Evolutionary conservation across 257 asterid genomes (phyloP), one percentile per base, ranked within the genome.

Genomic region (Ehretia macrophylla): DNA sequence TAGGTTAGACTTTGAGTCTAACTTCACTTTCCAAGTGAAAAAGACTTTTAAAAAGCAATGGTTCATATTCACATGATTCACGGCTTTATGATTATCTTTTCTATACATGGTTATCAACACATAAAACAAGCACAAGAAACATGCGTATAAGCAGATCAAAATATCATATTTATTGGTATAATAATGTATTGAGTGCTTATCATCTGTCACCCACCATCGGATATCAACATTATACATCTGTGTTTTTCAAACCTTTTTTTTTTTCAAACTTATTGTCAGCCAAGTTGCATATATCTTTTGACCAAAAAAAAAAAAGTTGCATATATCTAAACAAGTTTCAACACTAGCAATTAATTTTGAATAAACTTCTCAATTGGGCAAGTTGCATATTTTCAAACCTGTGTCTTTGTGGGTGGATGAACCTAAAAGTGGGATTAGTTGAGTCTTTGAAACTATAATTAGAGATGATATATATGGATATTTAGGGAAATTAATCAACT

Each of bases 31-130:
- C n/a, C 35, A 27, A 27, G 35, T 27, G 35, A 27, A 27, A 27
- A 27, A 6, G 47, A 42, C 47, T 42, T 42, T 42, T 42, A 10
- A 77, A 74, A 81, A 60, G 73, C 65, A 11, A 17, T 0, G 0
- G 53, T 39, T 45, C 81, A 45, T 74, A 67, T 74, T 64, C 81
- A 77, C 72, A 16, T 77, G 45, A 18, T 0, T 32, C 79, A 72
- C 81, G 78, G 16, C 47, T 3, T 6, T 42, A 14, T 42, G n/a
- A 60, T 59, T 10, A n/a, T 27, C 18, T 20, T 58, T 59, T 58
- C 18, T 17, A 40, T 51, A n/a, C n/a, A n/a, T n/a, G 17, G 59
- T 58, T 67, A 51, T 52, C 60, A 51, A n/a, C 8, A 5, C 5
- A 17, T 8, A n/a, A 19, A 40, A 0, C 10, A 56, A 32, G 8